Percentiles rank a stretch among this genome's conserved stretches.
These are phyloP conservation scores for Ascosphaera apis DNA, from an alignment of 2,329 filamentous ascomycete species.

Conservation along the genomic window DNA sequence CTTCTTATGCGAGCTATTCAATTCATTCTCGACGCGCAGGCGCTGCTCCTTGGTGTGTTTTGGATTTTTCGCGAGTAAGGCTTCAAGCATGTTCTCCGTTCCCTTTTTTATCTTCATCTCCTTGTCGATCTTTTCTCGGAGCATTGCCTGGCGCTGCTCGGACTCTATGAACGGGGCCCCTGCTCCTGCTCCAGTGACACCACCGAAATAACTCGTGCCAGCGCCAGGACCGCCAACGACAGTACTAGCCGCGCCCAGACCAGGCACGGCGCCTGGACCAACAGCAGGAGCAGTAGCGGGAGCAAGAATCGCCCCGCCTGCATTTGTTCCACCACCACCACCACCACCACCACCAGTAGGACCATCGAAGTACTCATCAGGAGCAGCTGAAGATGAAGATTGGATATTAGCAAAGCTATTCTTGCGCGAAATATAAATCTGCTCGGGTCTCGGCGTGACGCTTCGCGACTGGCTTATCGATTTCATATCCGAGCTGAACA, in stretches of 20 bases:
- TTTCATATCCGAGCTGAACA: constrained; percentile 73
- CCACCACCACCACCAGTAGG: neutral
- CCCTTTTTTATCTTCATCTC: constrained; percentile 97
- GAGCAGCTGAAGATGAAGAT: neutral
- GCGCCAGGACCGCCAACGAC: constrained; percentile 41
- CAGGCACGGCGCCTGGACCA: too few species aligned
- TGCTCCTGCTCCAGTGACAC: too few species aligned
- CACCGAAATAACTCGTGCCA: too few species aligned
- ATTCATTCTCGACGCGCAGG: constrained; percentile 58
- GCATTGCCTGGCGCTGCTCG: constrained; percentile 50
- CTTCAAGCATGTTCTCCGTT: constrained; percentile 93
- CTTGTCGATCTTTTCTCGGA: constrained; percentile 72
- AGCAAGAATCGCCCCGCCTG: too few species aligned
- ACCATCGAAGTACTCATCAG: neutral
- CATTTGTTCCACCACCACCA: too few species aligned
- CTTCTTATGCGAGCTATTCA: constrained; percentile 66
- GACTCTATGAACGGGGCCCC: constrained; percentile 10
- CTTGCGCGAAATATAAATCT: constrained; percentile 17
- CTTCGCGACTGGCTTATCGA: constrained; percentile 41
- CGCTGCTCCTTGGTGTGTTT: constrained; percentile 85
- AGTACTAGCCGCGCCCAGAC: constrained; percentile 20
- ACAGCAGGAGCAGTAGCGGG: too few species aligned
- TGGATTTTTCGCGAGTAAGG: constrained; percentile 76
- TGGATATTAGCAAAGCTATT: neutral
- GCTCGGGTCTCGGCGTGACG: constrained; percentile 34